Percentiles rank a stretch among this genome's conserved stretches.
Evolutionary conservation across 305 asterid genomes (phyloP).

Genomic region (Solanum hybrid): DNA sequence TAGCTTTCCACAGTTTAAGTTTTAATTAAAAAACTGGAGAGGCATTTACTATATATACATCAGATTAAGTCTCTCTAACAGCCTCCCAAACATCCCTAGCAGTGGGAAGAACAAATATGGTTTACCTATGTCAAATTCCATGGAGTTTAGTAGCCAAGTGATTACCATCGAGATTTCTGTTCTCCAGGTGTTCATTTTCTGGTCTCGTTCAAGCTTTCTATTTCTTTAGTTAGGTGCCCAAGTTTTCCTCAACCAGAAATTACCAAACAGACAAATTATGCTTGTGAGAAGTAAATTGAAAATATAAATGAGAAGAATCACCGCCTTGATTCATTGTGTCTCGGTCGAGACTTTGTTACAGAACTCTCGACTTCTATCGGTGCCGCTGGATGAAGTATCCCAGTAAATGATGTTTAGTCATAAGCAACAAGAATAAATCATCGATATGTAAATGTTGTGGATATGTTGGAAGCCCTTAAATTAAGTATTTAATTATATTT

Average conservation of each 20-base stretch:
- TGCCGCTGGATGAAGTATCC: not conserved
- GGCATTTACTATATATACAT: not conserved
- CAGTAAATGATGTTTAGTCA: not conserved
- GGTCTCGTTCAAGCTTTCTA: not conserved
- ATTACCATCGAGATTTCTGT: too few relatives aligned
- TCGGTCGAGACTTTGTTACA: not conserved
- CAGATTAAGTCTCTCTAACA: not conserved
- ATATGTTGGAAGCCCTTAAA: too few relatives aligned
- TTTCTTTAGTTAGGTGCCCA: not conserved
- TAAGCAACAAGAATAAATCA: not conserved
- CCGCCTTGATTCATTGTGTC: not conserved
- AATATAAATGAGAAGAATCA: not conserved
- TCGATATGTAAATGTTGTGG: not conserved
- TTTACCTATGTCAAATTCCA: not conserved
- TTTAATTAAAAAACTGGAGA: not conserved
- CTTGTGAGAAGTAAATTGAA: not conserved
- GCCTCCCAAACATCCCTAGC: not conserved
- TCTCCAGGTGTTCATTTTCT: not conserved
- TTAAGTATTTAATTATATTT: too few relatives aligned
- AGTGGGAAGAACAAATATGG: not conserved
- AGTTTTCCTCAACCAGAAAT: not conserved
- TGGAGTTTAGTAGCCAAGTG: too few relatives aligned
- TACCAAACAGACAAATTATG: not conserved
- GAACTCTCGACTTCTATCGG: not conserved
- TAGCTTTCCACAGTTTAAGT: not conserved